Percentiles rank a stretch among this genome's conserved stretches.
phyloP scores from a whole-genome alignment of 805 yeast genomes.

The Clavispora asparagi region DNA sequence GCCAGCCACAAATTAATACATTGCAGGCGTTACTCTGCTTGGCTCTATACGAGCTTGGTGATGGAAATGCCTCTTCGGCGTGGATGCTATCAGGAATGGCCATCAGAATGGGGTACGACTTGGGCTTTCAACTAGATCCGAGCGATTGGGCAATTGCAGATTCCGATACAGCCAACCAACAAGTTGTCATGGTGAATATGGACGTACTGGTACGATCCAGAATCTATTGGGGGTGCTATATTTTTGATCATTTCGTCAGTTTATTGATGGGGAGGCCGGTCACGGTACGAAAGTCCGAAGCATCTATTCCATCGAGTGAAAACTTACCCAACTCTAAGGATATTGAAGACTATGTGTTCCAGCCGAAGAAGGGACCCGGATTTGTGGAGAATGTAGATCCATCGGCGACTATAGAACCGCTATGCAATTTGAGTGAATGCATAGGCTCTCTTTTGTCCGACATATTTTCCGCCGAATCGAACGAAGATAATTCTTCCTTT shows the following conservation, averaged over 20 bases:
- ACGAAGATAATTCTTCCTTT: slow-evolving; percentile 9
- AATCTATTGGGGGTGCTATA: slow-evolving; percentile 16
- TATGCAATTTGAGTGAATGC: slow-evolving; percentile 14
- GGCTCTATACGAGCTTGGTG: slow-evolving; percentile 15
- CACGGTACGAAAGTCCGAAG: slow-evolving; percentile 15
- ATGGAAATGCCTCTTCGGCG: slow-evolving; percentile 16
- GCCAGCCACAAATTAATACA: slow-evolving; percentile 12
- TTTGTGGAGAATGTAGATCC: slow-evolving; percentile 11
- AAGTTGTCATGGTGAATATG: slow-evolving; percentile 5
- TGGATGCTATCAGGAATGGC: slow-evolving; percentile 20
- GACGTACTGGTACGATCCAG: slow-evolving; percentile 13
- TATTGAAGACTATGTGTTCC: slow-evolving; percentile 12
- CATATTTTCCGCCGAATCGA: slow-evolving; percentile 10
- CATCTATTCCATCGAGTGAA: slow-evolving; percentile 15
- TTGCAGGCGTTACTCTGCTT: slow-evolving; percentile 16
- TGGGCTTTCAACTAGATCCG: slow-evolving; percentile 17
- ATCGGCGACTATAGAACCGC: slow-evolving; percentile 11
- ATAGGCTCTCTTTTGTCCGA: slow-evolving; percentile 14
- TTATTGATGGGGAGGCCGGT: slow-evolving; percentile 17
- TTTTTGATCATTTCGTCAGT: slow-evolving; percentile 14
- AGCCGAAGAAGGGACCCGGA: slow-evolving; percentile 4
- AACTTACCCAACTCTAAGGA: slow-evolving; percentile 11
- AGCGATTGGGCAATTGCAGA: slow-evolving; percentile 11
- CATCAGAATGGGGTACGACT: slow-evolving; percentile 16
- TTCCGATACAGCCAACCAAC: background rate